Percentiles rank a stretch among this genome's conserved stretches.
Evolutionary conservation across 768 basidiomycete genomes (phyloP).

Genomic region (Lepiota brunneoincarnata): DNA sequence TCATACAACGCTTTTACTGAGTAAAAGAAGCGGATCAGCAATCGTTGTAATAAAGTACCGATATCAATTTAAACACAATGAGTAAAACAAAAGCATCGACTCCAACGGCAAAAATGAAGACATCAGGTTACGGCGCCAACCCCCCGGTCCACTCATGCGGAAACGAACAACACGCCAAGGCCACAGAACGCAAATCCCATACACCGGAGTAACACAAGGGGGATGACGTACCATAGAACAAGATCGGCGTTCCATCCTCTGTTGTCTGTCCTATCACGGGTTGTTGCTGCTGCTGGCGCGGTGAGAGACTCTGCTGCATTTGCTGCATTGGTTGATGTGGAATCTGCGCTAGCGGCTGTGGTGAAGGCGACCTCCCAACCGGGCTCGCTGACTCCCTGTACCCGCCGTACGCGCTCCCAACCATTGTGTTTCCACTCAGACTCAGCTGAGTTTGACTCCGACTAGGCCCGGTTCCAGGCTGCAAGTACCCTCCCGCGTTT

Average conservation of each 20-base stretch:
- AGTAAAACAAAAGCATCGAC: background rate
- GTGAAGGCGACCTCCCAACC: constrained; percentile 41
- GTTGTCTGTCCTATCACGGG: constrained; percentile 57
- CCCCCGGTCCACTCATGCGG: background rate
- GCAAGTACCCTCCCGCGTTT: constrained; percentile 21
- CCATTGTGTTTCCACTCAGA: constrained; percentile 1
- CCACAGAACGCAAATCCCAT: background rate
- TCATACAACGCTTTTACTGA: constrained; percentile 89
- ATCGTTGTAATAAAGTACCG: background rate
- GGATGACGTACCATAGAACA: constrained; percentile 79
- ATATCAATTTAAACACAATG: background rate
- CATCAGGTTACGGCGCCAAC: background rate
- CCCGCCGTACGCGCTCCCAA: constrained; percentile 47
- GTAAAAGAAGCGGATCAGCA: constrained; percentile 8
- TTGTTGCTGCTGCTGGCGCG: constrained; percentile 15
- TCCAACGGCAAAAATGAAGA: background rate
- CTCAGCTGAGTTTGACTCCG: constrained; percentile 31
- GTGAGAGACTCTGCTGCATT: constrained; percentile 8
- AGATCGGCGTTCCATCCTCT: constrained; percentile 76
- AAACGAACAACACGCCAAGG: background rate
- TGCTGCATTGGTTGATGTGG: constrained; percentile 1
- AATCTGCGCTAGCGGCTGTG: constrained; percentile 17
- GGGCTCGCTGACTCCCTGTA: constrained; percentile 16
- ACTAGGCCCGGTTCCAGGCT: constrained; percentile 29
- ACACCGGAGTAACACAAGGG: background rate